Conservation (phyloP, 2,329 filamentous ascomycete genomes). For the Sarocladium strictum region DNA sequence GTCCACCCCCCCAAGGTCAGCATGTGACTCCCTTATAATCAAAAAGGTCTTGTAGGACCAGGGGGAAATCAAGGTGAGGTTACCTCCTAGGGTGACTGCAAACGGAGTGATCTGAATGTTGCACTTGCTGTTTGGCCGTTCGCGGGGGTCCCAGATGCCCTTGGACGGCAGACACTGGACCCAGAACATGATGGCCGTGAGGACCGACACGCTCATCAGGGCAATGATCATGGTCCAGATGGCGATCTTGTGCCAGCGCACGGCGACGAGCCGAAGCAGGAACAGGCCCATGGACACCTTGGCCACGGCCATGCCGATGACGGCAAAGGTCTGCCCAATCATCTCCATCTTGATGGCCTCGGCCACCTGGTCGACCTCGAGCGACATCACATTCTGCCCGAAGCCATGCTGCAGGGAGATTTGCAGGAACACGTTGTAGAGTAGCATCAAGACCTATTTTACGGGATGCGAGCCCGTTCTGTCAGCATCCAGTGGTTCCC, state of each 20-base stretch:
- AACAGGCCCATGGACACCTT: slow-evolving; percentile 29
- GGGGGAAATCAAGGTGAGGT: too few species aligned
- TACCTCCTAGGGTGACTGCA: too few species aligned
- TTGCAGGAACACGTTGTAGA: slow-evolving; percentile 22
- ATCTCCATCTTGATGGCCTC: slow-evolving; percentile 16
- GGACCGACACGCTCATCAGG: background rate
- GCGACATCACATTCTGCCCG: slow-evolving; percentile 20
- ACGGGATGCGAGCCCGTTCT: too few species aligned
- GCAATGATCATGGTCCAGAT: slow-evolving; percentile 21
- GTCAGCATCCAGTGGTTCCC: background rate
- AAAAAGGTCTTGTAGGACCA: too few species aligned
- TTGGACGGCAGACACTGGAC: too few species aligned
- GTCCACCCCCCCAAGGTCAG: too few species aligned
- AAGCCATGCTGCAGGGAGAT: slow-evolving; percentile 24
- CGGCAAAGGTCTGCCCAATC: slow-evolving; percentile 24
- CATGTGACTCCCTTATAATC: too few species aligned
- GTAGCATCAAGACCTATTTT: slow-evolving; percentile 17
- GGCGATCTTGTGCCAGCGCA: slow-evolving; percentile 21
- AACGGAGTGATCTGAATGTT: too few species aligned
- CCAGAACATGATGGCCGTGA: too few species aligned
- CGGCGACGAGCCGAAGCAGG: slow-evolving; percentile 24
- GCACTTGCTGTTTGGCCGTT: too few species aligned
- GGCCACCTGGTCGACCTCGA: too few species aligned
- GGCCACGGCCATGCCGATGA: slow-evolving; percentile 26
- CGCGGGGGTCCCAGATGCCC: too few species aligned